Percentiles rank a stretch among this genome's conserved stretches.
Evolutionary conservation across 2,329 filamentous ascomycete species (phyloP).

Genomic region (Calonectria naviculata): DNA sequence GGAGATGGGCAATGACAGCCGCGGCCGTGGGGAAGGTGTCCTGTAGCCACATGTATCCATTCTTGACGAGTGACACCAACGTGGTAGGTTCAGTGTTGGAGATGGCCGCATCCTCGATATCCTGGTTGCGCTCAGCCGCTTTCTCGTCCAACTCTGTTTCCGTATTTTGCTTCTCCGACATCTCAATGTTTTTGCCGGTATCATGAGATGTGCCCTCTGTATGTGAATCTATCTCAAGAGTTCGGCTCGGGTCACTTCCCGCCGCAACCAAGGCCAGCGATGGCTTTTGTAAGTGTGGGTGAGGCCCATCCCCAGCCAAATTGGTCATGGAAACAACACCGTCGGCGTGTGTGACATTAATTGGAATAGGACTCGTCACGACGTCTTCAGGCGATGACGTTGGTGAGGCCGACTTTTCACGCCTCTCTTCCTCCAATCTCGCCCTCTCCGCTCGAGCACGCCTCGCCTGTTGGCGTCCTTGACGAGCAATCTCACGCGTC

Average conservation of each 20-base stretch:
- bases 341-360: not conserved
- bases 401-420: not conserved
- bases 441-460: slow-evolving; percentile 27
- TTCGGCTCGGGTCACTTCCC: not conserved
- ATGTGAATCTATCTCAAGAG: not conserved
- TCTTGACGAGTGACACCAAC: slow-evolving; percentile 59
- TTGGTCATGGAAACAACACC: not conserved
- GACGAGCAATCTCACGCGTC: slow-evolving; percentile 70
- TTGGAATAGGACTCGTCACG: not conserved
- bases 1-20: slow-evolving; percentile 73
- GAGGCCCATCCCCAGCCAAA: not conserved
- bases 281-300: not conserved
- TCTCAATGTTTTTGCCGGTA: not conserved
- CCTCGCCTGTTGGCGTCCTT: slow-evolving; percentile 55
- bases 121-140: not conserved
- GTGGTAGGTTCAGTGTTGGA: slow-evolving; percentile 50
- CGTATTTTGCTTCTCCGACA: not conserved
- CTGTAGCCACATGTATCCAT: slow-evolving; percentile 68
- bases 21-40: slow-evolving; percentile 78
- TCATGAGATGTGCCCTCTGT: not conserved
- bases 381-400: not conserved
- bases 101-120: not conserved
- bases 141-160: not conserved
- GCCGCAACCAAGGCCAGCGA: not conserved
- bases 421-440: not conserved